phyloP scores from a whole-genome alignment of 495 filamentous ascomycete species.

The Bathelium albidoporum region DNA sequence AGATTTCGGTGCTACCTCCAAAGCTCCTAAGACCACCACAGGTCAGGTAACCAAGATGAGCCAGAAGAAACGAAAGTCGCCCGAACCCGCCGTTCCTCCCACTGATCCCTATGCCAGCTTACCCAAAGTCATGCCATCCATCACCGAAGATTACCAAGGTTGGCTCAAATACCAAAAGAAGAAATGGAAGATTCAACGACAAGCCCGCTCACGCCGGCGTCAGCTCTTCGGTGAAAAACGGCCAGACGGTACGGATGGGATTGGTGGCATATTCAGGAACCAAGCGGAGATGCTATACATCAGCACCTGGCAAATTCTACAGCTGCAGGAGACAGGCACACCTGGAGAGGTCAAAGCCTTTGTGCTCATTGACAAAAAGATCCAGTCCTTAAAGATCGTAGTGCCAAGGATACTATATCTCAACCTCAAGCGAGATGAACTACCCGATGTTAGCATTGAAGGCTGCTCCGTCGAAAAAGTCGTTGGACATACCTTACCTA shows the following conservation, averaged over 20 bases:
- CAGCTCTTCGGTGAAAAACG: conserved; percentile 88
- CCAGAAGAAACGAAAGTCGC: conserved; percentile 75
- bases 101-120: conserved; percentile 75
- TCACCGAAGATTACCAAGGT: conserved; percentile 74
- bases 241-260: conserved; percentile 54
- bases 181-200: conserved; percentile 98
- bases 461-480: conserved; percentile 82
- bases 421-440: conserved; percentile 74
- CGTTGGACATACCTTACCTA: conserved; percentile 76
- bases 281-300: conserved; percentile 82
- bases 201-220: conserved; percentile 73
- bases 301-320: conserved; percentile 89
- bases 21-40: conserved; percentile 57
- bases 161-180: conserved; percentile 95
- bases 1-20: conserved; percentile 59
- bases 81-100: conserved; percentile 44
- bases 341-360: conserved; percentile 82
- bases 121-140: conserved; percentile 74
- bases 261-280: conserved; percentile 81
- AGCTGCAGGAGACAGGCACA: conserved; percentile 65
- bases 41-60: conserved; percentile 49
- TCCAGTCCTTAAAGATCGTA: conserved; percentile 78
- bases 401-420: conserved; percentile 84
- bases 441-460: conserved; percentile 82
- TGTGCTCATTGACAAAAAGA: conserved; percentile 84